Conservation (phyloP, 2,329 filamentous ascomycete genomes). For the Rosellinia necatrix region DNA sequence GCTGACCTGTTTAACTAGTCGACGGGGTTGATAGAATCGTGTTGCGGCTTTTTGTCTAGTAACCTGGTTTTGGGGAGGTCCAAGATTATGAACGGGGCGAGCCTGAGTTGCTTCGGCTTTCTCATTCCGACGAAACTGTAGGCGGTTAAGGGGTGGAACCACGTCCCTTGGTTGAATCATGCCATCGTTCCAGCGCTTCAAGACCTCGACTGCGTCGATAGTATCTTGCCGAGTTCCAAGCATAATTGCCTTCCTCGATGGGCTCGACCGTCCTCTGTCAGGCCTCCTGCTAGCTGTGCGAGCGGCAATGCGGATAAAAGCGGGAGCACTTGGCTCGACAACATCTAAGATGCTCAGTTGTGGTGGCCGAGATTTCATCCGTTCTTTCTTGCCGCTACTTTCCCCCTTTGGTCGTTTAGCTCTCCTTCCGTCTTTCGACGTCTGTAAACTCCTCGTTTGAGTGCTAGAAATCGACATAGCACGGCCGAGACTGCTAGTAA, state of each 20-base stretch:
- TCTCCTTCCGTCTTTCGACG: not conserved
- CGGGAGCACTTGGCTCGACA: constrained; percentile 56
- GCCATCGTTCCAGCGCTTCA: constrained; percentile 62
- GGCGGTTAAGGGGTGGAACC: not conserved
- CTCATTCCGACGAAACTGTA: not conserved
- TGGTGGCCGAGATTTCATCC: constrained; percentile 43
- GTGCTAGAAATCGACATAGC: constrained; percentile 26
- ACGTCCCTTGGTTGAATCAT: constrained; percentile 51
- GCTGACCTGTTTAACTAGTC: constrained; percentile 38
- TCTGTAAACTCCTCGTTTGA: not conserved
- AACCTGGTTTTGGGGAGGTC: not conserved
- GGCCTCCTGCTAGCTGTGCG: constrained; percentile 55
- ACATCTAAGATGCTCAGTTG: constrained; percentile 66
- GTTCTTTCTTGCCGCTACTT: constrained; percentile 13
- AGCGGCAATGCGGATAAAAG: constrained; percentile 65
- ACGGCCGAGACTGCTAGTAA: constrained; percentile 35
- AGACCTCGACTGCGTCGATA: constrained; percentile 57
- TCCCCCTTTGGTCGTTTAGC: constrained; percentile 18
- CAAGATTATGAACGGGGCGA: not conserved
- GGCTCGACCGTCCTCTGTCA: constrained; percentile 59
- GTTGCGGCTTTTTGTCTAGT: constrained; percentile 17
- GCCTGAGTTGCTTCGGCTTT: not conserved
- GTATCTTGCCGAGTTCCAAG: constrained; percentile 66
- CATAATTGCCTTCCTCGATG: constrained; percentile 60
- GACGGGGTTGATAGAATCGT: constrained; percentile 37